Percentiles rank a stretch among this genome's conserved stretches.
phyloP scores from a whole-genome alignment of 139 green algal species.

The Chlorella vulgaris region DNA sequence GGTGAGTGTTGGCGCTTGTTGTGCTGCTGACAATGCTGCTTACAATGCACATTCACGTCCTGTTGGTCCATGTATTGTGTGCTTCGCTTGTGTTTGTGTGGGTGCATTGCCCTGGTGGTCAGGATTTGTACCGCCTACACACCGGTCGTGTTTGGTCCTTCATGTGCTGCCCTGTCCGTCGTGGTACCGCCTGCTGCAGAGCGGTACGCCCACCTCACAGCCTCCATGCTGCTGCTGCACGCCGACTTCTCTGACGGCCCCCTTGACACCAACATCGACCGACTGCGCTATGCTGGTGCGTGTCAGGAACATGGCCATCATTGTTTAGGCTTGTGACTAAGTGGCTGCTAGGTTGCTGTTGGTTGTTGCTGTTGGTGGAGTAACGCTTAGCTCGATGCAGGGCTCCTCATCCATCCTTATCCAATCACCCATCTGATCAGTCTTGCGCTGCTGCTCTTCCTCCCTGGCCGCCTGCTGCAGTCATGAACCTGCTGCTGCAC shows the following conservation, averaged over 20 bases:
- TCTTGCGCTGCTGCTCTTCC: too few species aligned
- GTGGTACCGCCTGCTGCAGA: constrained; percentile 10
- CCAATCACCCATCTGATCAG: too few species aligned
- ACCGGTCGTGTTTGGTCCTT: too few species aligned
- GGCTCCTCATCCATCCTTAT: too few species aligned
- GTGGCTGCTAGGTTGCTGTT: neutral
- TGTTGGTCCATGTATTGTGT: neutral
- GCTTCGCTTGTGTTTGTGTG: neutral
- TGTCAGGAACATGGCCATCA: too few species aligned
- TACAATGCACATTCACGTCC: too few species aligned
- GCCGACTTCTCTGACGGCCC: constrained; percentile 66
- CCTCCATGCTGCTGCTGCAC: constrained; percentile 84
- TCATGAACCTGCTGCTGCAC: constrained; percentile 70
- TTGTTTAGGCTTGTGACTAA: neutral
- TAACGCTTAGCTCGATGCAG: too few species aligned
- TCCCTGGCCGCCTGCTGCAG: too few species aligned
- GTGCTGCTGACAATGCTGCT: neutral
- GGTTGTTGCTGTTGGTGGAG: neutral
- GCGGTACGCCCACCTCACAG: constrained; percentile 82
- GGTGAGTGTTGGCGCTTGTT: neutral
- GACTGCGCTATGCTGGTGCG: constrained; percentile 54
- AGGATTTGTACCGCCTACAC: too few species aligned
- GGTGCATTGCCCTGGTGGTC: too few species aligned
- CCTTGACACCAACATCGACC: constrained; percentile 75
- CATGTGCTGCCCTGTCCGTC: neutral